These are phyloP conservation scores for Cystofilobasidium ferigula DNA, from an alignment of 768 basidiomycete species.

Conservation along the genomic window DNA sequence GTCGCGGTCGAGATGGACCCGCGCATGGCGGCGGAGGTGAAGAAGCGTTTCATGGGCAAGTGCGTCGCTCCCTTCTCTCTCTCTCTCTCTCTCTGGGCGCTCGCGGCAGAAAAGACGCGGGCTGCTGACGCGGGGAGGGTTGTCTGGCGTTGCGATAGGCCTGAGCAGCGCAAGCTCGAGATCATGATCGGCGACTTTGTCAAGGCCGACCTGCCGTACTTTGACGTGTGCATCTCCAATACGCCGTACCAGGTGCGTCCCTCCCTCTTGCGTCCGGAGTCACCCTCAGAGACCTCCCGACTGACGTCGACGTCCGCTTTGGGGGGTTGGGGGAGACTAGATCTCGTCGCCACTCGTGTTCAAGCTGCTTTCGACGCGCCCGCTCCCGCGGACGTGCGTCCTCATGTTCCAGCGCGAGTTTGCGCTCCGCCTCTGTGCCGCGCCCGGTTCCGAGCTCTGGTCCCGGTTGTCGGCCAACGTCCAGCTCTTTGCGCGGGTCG, in stretches of 20 bases:
- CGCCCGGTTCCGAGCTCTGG: conserved; percentile 75
- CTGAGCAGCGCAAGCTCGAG: conserved; percentile 88
- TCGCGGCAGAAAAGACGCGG: not conserved
- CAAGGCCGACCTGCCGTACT: conserved; percentile 94
- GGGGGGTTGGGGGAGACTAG: conserved; percentile 28
- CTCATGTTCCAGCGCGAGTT: conserved; percentile 99
- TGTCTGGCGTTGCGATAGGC: conserved; percentile 49
- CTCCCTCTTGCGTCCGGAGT: not conserved
- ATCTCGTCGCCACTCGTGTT: conserved; percentile 97
- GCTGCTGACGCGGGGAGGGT: not conserved
- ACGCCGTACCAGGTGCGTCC: conserved; percentile 76
- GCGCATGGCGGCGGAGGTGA: conserved; percentile 94
- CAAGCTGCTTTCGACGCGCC: conserved; percentile 89
- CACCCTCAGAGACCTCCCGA: not conserved
- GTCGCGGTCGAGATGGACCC: conserved; percentile 90
- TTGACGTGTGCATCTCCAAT: conserved; percentile 98
- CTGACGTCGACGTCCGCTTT: conserved; percentile 9
- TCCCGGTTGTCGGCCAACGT: conserved; percentile 91
- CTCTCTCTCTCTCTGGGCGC: no score
- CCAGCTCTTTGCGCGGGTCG: conserved; percentile 91
- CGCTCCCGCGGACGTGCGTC: conserved; percentile 82
- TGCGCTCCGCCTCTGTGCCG: conserved; percentile 77
- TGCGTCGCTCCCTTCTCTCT: conserved; percentile 44
- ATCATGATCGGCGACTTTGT: conserved; percentile 96
- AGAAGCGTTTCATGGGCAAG: conserved; percentile 96